Percentiles rank a stretch among this genome's conserved stretches.
phyloP scores from a whole-genome alignment of 106 monocot genomes.

The Iris macrosiphon region DNA sequence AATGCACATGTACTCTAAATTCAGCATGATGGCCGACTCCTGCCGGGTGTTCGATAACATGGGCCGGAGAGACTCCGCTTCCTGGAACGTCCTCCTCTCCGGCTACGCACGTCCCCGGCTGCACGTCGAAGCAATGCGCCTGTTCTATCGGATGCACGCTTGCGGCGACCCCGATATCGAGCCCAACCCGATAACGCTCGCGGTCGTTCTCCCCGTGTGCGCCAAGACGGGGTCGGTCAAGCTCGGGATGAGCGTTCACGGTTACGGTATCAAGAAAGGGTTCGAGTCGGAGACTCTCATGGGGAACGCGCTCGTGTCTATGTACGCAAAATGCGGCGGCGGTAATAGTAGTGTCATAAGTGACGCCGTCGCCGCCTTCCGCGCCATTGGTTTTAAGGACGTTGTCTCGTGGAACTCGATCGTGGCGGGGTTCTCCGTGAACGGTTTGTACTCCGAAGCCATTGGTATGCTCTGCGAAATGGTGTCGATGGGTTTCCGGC shows the following conservation, averaged over 20 bases:
- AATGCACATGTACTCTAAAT: conserved; percentile 51
- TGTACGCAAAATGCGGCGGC: conserved; percentile 70
- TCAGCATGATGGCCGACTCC: conserved; percentile 26
- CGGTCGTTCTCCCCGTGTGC: conserved; percentile 41
- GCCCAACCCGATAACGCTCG: conserved; percentile 38
- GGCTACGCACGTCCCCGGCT: conserved; percentile 30
- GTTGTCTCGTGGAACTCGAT: conserved; percentile 72
- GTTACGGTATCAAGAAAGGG: conserved; percentile 36
- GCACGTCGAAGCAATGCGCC: conserved; percentile 11
- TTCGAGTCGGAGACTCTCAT: conserved; percentile 46
- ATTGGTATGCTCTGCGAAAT: conserved; percentile 39
- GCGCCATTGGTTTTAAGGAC: conserved; percentile 35
- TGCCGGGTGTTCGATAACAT: conserved; percentile 24
- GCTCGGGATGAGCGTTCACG: conserved; percentile 31
- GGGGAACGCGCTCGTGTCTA: conserved; percentile 56
- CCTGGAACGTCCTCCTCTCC: conserved; percentile 52
- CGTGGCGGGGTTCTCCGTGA: conserved; percentile 47
- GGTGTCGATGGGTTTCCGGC: conserved; percentile 16
- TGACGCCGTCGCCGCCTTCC: conserved; percentile 33
- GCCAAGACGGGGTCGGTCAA: conserved; percentile 26
- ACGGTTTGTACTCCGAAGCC: conserved; percentile 30
- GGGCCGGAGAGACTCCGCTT: conserved; percentile 32
- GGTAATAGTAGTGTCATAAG: background rate
- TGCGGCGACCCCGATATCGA: conserved; percentile 9
- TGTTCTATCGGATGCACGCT: conserved; percentile 34